Evolutionary conservation across 164 flowering plant genomes (phyloP), one percentile per base, ranked within the genome.

Genomic region (Echeveria elegans): DNA sequence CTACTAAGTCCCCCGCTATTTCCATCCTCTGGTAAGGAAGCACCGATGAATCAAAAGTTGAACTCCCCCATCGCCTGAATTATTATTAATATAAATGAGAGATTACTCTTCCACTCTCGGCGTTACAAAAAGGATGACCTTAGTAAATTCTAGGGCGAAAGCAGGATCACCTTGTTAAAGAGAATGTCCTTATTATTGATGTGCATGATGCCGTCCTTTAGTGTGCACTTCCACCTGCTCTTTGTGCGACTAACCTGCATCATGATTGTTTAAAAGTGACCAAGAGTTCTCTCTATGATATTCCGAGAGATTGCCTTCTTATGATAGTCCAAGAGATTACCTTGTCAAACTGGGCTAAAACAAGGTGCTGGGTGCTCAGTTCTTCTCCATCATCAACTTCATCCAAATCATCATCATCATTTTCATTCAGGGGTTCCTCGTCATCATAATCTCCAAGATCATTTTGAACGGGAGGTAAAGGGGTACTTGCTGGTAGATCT

Each of bases 311-410:
- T 43, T 48, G 21, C 19, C 8, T 31, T 38, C n/a, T 12, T 28
- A 23, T 2, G 6, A 1, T 9, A 50, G 26, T n/a, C 41, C 12
- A 14, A 5, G 10, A 36, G 31, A 32, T 40, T 75, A 89, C 99
- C 96, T 89, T 91, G 75, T 95, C 97, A 80, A 95, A 95, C 77
- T 95, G 97, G 36, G 97, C 95, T 74, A 95, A 78, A 78, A 95
- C 90, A 65, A 95, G 73, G 77, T 95, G 94, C 38, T 81, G 82
- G 28, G 97, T 87, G 77, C 86, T 88, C 52, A 81, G 78, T 59
- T 95, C 99, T 68, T 86, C 99, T 62, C 84, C 96, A 41, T 86
- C 79, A 32, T 86, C 96, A 67, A 83, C 75, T 78, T 88, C 96
- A 76, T 89, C 96, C 69, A 84, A 70, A 68, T 89, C 97, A 75